Evolutionary conservation across 2,329 filamentous ascomycete genomes (phyloP), one percentile per base, ranked within the genome.

Genomic region (Ampelomyces quisqualis): DNA sequence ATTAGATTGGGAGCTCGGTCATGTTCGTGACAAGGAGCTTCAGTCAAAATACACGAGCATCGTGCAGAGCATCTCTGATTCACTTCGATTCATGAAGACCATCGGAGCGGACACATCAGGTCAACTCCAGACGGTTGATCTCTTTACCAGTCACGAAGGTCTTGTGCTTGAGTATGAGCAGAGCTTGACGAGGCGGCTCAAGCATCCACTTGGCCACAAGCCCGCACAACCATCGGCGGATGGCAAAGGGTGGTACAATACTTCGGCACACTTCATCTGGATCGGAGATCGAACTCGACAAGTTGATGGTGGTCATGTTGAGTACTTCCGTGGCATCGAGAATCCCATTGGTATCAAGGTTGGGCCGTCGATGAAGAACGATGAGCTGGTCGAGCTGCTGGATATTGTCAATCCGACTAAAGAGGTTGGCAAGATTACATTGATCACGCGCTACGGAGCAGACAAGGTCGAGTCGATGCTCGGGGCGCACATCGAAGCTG

Each of bases 291-390:
- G 93, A 52, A 98, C 93, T 2, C 82, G 93, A 32, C 91, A 97
- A 70, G 81, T 96, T 31, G 86, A 93, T 64, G 88, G 91, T 57
- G 91, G 86, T 0, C 93, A 98, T 69, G 86, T 98, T 48, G 93
- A 98, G 71, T 98, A 94, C 77, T 95, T 97, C 79, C 86, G 93
- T 31, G 93, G 93, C 43, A 86, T 98, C 53, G 85, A 88, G 59
- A 98, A 98, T 72, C 93, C 93, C 1, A 88, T 98, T 56, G 93
- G 93, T 47, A 85, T 98, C 70, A 98, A 98, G 70, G 87, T 98
- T 43, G 93, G 93, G 0, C 93, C 93, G 7, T 86, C 83, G 4
- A 96, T 95, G 61, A 80, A 84, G 2, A 74, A 80, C 0, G 72
- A 79, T 0, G 93, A 97, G 63, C 79, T 98, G 10, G 78, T 91